Conservation (phyloP, 257 asterid species). For the Jacaranda copaia region DNA sequence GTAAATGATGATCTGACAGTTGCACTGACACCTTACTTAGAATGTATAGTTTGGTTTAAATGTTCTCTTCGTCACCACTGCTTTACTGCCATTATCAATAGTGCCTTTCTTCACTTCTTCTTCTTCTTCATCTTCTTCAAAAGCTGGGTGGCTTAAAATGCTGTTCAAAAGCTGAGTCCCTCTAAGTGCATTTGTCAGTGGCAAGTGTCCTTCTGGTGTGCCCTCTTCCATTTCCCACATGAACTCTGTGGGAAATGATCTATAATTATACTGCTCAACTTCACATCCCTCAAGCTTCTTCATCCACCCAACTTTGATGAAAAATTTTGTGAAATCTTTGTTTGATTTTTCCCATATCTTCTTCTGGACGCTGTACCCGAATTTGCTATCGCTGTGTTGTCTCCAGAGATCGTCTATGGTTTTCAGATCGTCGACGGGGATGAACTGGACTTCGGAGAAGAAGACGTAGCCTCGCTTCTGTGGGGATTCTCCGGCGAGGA, state of each 20-base stretch:
- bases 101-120: conserved; percentile 34
- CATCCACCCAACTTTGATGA: conserved; percentile 85
- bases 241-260: conserved; percentile 80
- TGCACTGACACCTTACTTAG: conserved; percentile 14
- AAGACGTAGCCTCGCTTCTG: conserved; percentile 81
- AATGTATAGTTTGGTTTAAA: conserved; percentile 62
- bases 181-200: conserved; percentile 84
- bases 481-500: conserved; percentile 84
- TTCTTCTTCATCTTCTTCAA: conserved; percentile 45
- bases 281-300: conserved; percentile 71
- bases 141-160: conserved; percentile 75
- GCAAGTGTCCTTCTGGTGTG: conserved; percentile 82
- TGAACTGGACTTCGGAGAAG: conserved; percentile 92
- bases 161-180: conserved; percentile 42
- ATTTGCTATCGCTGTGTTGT: conserved; percentile 57
- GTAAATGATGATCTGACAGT: too few relatives aligned
- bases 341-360: conserved; percentile 65
- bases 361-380: conserved; percentile 86
- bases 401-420: conserved; percentile 77
- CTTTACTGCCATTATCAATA: conserved; percentile 27
- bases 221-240: conserved; percentile 69
- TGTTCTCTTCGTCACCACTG: conserved; percentile 37
- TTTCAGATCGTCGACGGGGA: conserved; percentile 54
- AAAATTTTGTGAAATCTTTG: conserved; percentile 68
- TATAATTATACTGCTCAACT: conserved; percentile 77